These are phyloP conservation scores for Apiotrichum gracile DNA, from an alignment of 1,284 basidiomycete species.

Conservation along the genomic window DNA sequence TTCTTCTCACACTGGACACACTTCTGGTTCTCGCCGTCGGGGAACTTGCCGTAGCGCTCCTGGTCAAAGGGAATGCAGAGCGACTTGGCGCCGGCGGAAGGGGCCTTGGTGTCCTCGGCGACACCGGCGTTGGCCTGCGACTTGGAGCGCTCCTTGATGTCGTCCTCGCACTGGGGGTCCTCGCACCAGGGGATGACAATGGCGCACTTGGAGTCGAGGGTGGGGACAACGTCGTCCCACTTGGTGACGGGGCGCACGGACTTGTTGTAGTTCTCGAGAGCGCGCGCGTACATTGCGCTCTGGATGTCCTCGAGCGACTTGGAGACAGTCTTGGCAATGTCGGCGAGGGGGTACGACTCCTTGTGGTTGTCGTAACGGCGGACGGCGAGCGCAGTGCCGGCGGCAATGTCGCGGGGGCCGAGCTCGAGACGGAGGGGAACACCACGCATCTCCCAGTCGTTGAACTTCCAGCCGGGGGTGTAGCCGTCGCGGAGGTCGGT, in stretches of 20 bases:
- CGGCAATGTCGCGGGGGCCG: constrained; percentile 85
- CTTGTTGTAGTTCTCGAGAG: constrained; percentile 69
- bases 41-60: constrained; percentile 60
- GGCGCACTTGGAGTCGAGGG: constrained; percentile 82
- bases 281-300: constrained; percentile 75
- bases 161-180: constrained; percentile 87
- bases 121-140: constrained; percentile 57
- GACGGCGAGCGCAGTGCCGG: constrained; percentile 74
- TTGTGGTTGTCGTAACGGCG: constrained; percentile 84
- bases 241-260: constrained; percentile 67
- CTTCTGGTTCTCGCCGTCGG: constrained; percentile 68
- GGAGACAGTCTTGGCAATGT: constrained; percentile 58
- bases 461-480: constrained; percentile 98
- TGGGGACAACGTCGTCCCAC: constrained; percentile 89
- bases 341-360: constrained; percentile 62
- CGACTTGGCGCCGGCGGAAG: constrained; percentile 96
- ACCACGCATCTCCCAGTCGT: constrained; percentile 99
- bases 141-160: constrained; percentile 89
- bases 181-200: constrained; percentile 97
- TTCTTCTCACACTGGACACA: constrained; percentile 77
- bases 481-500: constrained; percentile 92
- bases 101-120: constrained; percentile 86
- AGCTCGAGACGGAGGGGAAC: constrained; percentile 95
- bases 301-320: constrained; percentile 81
- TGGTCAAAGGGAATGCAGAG: constrained; percentile 97